Base-by-base conservation (phyloP, 2,329 filamentous ascomycete genomes). In the Colletotrichum acutatum region DNA sequence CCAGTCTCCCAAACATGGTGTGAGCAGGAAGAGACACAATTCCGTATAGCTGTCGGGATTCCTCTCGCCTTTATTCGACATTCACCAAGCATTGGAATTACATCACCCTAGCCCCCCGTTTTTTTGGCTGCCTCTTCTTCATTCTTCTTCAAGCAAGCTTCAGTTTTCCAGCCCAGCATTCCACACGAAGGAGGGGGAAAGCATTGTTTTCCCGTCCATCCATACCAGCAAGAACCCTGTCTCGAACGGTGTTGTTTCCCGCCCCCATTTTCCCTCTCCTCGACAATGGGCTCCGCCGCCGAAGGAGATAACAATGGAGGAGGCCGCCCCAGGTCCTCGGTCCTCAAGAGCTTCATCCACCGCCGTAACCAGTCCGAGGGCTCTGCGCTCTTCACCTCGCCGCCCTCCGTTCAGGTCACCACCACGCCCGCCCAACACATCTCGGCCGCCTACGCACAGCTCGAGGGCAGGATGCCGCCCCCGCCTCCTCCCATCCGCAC, bases 341-440 rank as follows among this genome's bases (percentile, higher is more conserved):
- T 88, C 52, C 78, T 89, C 62, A 85, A 83, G 72, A 85, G 85
- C 9, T 84, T 89, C 75, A 86, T 89, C 66, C 83, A 87, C 72
- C 84, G 87, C 69, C 84, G 85, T 68, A 86, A 86, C 79, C 83
- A 84, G 66, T 85, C 86, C 8, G 83, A 84, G 75, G 86, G 83
- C 26, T 79, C 66, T 74, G 77, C 70, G 46, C 74, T 76, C 71
- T 76, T 74, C 72, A 71, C 78, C 74, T 74, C 77, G 74, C 74
- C 75, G 53, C 66, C 70, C 19, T 72, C 70, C 71, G 66, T 79
- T 76, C 75, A 78, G 52, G 58, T 75, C 30, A 70, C 59, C 37
- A 57, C 62, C 37, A 76, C 70, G 62, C 75, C 56, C 72, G 74
- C 66, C 59, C 75, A 72, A 60, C 70, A 72, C 54, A 60, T 72